Evolutionary conservation across 805 yeast genomes (phyloP).

Genomic region (Kuraishia piskuri): DNA sequence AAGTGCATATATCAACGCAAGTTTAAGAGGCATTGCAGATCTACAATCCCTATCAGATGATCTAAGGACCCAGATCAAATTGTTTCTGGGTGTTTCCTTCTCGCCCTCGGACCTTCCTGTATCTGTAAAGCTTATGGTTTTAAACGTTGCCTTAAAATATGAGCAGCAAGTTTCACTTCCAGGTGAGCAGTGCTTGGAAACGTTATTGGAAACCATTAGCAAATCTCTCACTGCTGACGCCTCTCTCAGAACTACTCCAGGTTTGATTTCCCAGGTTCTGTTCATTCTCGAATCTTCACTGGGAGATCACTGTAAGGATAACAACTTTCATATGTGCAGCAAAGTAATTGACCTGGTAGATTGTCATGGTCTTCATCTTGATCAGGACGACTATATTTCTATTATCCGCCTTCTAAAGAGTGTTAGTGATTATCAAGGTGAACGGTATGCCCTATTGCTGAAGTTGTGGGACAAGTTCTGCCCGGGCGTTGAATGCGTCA

Average conservation of each 20-base stretch:
- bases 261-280: neutral
- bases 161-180: neutral
- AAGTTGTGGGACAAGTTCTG: neutral
- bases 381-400: neutral
- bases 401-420: neutral
- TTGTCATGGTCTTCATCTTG: neutral
- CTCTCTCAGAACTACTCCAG: neutral
- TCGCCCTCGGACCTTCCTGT: neutral
- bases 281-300: neutral
- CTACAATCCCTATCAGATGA: neutral
- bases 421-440: neutral
- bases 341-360: neutral
- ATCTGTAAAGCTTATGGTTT: neutral
- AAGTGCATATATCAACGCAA: neutral
- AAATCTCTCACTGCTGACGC: neutral
- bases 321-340: neutral
- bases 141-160: neutral
- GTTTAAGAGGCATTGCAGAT: neutral
- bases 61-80: neutral
- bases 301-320: neutral
- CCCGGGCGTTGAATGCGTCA: neutral
- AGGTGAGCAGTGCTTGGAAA: neutral
- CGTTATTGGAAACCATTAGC: neutral
- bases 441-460: neutral
- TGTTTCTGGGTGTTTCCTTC: neutral